Conservation (phyloP, 2,329 filamentous ascomycete species). For the Xylariaceae sp. region DNA sequence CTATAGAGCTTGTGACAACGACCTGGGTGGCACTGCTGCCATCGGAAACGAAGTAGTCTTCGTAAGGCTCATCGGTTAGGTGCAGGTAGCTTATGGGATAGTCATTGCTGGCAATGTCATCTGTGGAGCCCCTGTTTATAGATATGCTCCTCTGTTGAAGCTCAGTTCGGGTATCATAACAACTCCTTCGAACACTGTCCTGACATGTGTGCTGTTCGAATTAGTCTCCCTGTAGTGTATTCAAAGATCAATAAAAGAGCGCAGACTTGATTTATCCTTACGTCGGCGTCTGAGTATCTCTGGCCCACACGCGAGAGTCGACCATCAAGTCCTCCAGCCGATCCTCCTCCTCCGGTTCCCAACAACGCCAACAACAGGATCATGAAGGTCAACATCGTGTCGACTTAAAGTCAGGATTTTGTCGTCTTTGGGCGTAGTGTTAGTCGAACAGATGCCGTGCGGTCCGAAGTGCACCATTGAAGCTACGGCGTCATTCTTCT, state of each 20-base stretch:
- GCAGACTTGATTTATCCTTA: slow-evolving; percentile 10
- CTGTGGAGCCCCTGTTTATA: slow-evolving; percentile 1
- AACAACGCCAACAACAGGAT: slow-evolving; percentile 19
- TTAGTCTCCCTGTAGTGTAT: slow-evolving; percentile 10
- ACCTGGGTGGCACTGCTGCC: slow-evolving; percentile 56
- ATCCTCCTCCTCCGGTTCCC: slow-evolving; percentile 5
- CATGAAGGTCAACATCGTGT: slow-evolving; percentile 5
- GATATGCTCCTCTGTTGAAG: slow-evolving; percentile 10
- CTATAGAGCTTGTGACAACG: slow-evolving; percentile 53
- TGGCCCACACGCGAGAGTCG: slow-evolving; percentile 23
- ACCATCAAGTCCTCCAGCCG: slow-evolving; percentile 3
- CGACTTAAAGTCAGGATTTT: slow-evolving; percentile 6
- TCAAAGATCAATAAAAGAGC: neutral
- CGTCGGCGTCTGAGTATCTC: slow-evolving; percentile 23
- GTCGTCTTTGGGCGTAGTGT: no score
- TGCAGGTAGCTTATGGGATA: slow-evolving; percentile 26
- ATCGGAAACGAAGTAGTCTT: slow-evolving; percentile 63
- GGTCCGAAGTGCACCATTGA: no score
- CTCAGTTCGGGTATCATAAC: slow-evolving; percentile 10
- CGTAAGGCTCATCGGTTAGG: slow-evolving; percentile 53
- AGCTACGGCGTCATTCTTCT: no score
- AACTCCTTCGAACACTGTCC: slow-evolving; percentile 9
- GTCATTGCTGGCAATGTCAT: slow-evolving; percentile 1
- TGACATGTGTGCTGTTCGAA: slow-evolving; percentile 26
- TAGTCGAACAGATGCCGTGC: no score